Evolutionary conservation across 1,284 basidiomycete species (phyloP).

Genomic region (Apiotrichum laibachii): DNA sequence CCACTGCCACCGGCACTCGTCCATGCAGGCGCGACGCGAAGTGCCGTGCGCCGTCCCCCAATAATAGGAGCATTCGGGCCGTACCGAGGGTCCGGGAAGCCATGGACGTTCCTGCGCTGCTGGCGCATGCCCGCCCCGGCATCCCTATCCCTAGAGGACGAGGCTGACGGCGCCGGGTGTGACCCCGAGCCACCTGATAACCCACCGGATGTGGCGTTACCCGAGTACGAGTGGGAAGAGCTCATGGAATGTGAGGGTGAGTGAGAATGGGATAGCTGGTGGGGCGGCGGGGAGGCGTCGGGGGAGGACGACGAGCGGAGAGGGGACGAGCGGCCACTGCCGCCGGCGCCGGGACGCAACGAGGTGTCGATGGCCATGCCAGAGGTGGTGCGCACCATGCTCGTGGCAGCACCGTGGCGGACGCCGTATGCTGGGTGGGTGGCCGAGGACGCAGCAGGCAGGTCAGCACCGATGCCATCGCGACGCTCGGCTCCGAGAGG

Average conservation of each 20-base stretch:
- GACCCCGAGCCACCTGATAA: neutral
- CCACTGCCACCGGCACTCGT: neutral
- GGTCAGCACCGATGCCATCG: neutral
- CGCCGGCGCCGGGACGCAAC: neutral
- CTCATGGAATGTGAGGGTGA: neutral
- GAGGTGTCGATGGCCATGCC: neutral
- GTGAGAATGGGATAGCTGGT: neutral
- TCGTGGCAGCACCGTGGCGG: neutral
- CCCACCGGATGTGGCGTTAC: conserved; percentile 1
- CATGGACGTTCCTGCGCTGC: conserved; percentile 1
- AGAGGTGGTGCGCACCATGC: neutral
- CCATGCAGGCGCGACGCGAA: conserved; percentile 30
- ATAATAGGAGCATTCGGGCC: conserved; percentile 21
- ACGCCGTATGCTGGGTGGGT: neutral
- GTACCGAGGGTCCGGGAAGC: conserved; percentile 27
- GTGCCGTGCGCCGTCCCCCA: conserved; percentile 10
- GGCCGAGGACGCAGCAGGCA: neutral
- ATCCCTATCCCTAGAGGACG: neutral
- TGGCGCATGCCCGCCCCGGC: neutral
- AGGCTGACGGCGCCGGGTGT: neutral
- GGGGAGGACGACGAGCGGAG: neutral
- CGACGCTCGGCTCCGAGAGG: conserved; percentile 1
- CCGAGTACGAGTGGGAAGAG: neutral
- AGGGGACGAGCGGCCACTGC: neutral
- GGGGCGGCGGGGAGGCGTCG: conserved; percentile 2